Evolutionary conservation across 192 early-diverging fungal genomes (phyloP).

Genomic region (Gaertneriomyces sp.): DNA sequence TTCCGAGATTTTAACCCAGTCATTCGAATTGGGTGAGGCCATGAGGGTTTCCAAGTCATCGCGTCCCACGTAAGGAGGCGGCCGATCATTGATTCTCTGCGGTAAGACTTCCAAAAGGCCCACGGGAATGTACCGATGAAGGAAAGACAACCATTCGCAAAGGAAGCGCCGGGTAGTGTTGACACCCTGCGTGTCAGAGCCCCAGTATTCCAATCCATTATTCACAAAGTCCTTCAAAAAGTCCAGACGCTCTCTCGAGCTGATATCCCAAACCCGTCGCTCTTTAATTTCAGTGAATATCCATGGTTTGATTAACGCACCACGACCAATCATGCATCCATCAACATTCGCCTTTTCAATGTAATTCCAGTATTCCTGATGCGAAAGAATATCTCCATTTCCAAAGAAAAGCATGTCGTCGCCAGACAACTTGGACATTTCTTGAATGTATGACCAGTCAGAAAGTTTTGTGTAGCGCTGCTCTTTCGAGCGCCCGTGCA

Average conservation of each 20-base stretch:
- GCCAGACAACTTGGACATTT: conserved; percentile 39
- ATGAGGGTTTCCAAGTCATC: conserved; percentile 93
- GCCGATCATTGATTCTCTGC: conserved; percentile 87
- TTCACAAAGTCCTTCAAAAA: conserved; percentile 76
- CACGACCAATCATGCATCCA: conserved; percentile 90
- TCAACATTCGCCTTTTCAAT: conserved; percentile 53
- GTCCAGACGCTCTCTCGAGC: conserved; percentile 82
- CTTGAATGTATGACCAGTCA: conserved; percentile 87
- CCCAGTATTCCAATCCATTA: conserved; percentile 96
- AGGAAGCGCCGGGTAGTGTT: conserved; percentile 70
- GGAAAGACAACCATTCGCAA: conserved; percentile 51
- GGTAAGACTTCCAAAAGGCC: conserved; percentile 90
- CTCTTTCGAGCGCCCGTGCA: conserved; percentile 89
- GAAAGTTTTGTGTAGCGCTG: conserved; percentile 89
- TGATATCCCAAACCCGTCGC: conserved; percentile 85
- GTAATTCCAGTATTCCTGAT: conserved; percentile 75
- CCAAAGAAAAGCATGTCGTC: conserved; percentile 58
- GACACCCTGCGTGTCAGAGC: conserved; percentile 82
- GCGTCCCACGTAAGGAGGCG: conserved; percentile 77
- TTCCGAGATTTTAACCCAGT: conserved; percentile 94
- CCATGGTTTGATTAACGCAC: conserved; percentile 96
- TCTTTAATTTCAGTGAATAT: conserved; percentile 89
- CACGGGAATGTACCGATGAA: conserved; percentile 79
- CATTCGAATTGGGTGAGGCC: conserved; percentile 69
- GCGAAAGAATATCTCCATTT: conserved; percentile 73